Base-by-base conservation (phyloP, 768 basidiomycete species). In the Glaciozyma antarctica region DNA sequence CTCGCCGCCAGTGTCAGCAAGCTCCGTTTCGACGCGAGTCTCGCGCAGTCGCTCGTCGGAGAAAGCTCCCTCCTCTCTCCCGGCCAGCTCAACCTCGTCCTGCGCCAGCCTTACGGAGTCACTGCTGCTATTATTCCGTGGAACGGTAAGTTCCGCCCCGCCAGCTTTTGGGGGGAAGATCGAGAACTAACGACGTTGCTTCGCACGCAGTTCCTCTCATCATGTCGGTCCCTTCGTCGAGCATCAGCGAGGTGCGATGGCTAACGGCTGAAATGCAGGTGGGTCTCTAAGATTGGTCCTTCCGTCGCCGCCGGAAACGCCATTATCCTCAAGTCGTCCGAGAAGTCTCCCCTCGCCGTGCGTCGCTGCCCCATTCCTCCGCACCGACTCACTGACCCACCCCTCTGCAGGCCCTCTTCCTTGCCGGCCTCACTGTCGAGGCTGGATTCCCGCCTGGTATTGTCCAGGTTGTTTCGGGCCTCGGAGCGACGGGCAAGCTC, bases 381-480 rank as follows among this genome's bases (percentile, higher is more conserved):
- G n/a, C 26, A n/a, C 1, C 26, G 16, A 26, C 8, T 21, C 34
- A 43, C 21, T 47, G 2, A 54, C 53, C 19, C 19, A 13, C 49
- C 22, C 60, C 58, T 26, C 32, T 13, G 2, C 52, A 28, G 61
- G 17, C 30, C 22, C 21, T 55, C 32, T 60, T 47, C 44, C 8
- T 67, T 15, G 55, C 61, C 28, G 22, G 38, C 13, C 66, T 73
- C 44, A 63, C 55, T 17, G 60, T 61, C 19, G 70, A 73, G 38
- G 64, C 70, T 13, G 72, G 71, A 17, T 48, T 74, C 57, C 72
- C 73, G n/a, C 53, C 55, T 38, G 73, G 73, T 26, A 65, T 73
- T 17, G 38, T 74, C 54, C 71, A 74, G 53, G 24, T 72, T 45
- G 28, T 72, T 30, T 45, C 47, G 41, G 71, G 73, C 30, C 66